Evolutionary conservation across 1,284 basidiomycete species (phyloP), one percentile per base, ranked within the genome.

Genomic region (Austroboletus novae-zelandiae): DNA sequence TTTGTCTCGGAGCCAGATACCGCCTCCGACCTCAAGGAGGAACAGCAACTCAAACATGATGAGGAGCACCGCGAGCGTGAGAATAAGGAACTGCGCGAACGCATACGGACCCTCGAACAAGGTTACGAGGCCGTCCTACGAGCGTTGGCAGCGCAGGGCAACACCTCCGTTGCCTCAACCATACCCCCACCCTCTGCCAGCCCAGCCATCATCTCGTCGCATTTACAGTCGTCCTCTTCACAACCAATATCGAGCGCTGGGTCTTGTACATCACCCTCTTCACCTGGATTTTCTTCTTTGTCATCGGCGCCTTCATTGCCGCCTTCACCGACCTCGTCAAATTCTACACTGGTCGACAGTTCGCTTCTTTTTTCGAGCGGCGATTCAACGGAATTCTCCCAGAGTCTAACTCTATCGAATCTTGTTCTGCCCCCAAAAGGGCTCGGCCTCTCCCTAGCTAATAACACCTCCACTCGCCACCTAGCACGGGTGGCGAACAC

Each of bases 401-500:
- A 50, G 20, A 64, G 47, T 14, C 65, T 64, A 41, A 29, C 63
- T 14, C 65, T 64, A 41, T 29, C 63, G 43, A 52, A 34, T 63
- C 57, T 60, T 51, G 43, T 53, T 25, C 32, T 52, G 18, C 48
- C 57, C 29, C 47, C 53, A 48, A 49, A 56, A 23, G 50, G 54
- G 43, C 49, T 66, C 40, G 57, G 67, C 53, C 58, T 65, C 35
- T 64, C 64, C 20, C 20, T 23, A 58, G 52, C 60, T 61, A 68
- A 60, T 52, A 63, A 69, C 67, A 77, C 84, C 67, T 73, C 86
- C 82, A 86, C 89, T 91, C 82, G 89, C 89, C 89, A 91, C 84
- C 84, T 87, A 86, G 89, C 89, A 91, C 88, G 89, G 89, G 85
- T 91, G 89, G 89, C 80, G 89, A 83, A 76, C 82, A 79, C 78